Evolutionary conservation across 352 stramenopile genomes (phyloP).

Genomic region (Blastocystis sp.): DNA sequence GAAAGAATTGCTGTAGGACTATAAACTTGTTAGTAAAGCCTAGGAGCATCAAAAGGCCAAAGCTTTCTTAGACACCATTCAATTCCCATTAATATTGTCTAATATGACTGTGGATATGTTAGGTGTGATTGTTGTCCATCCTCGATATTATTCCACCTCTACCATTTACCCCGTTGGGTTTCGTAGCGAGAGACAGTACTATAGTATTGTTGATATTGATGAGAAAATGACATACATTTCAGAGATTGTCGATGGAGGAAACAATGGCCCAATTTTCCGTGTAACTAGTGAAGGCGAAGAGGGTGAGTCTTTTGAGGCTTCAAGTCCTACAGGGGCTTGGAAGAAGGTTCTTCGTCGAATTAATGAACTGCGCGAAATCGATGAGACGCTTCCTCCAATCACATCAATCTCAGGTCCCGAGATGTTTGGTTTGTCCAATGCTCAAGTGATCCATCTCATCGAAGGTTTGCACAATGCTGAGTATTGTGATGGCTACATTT

Average conservation of each 20-base stretch:
- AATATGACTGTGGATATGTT: not conserved
- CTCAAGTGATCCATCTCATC: not conserved
- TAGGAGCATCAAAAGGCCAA: not conserved
- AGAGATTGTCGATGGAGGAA: slow-evolving; percentile 24
- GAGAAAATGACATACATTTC: slow-evolving; percentile 30
- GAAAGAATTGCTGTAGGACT: not conserved
- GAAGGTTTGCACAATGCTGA: not conserved
- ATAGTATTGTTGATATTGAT: not conserved
- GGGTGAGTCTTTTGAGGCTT: not conserved
- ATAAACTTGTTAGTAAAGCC: not conserved
- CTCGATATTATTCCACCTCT: not conserved
- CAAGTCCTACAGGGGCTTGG: slow-evolving; percentile 14
- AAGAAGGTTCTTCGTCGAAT: slow-evolving; percentile 6
- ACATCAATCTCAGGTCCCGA: slow-evolving; percentile 20
- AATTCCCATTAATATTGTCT: not conserved
- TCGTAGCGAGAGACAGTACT: not conserved
- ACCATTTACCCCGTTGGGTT: slow-evolving; percentile 43
- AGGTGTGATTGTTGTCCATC: not conserved
- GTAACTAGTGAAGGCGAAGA: not conserved
- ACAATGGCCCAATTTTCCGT: not conserved
- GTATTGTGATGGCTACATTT: not conserved
- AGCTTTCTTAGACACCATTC: not conserved
- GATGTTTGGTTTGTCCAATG: slow-evolving; percentile 44
- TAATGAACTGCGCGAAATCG: slow-evolving; percentile 23
- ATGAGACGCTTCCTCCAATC: not conserved